Conservation (phyloP, 306 rosid species). For the Pueraria montana region DNA sequence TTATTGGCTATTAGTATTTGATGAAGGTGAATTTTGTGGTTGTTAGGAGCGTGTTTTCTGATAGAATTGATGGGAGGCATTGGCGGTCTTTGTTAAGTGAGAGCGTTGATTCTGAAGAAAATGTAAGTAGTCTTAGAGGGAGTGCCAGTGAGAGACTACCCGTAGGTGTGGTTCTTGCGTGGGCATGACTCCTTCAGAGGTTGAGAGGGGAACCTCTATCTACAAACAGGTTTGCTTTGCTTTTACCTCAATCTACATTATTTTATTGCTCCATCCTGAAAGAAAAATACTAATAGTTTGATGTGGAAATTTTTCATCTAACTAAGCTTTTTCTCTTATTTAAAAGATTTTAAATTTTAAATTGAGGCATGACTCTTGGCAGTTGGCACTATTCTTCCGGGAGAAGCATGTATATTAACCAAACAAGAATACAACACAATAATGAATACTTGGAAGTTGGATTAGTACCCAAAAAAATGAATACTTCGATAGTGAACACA, state of each 20-base stretch:
- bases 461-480: too few relatives aligned
- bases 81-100: conserved; percentile 50
- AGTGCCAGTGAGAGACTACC: conserved; percentile 83
- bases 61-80: conserved; percentile 55
- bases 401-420: background rate
- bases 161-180: conserved; percentile 78
- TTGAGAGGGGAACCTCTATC: conserved; percentile 75
- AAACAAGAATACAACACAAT: background rate
- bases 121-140: conserved; percentile 46
- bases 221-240: conserved; percentile 74
- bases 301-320: background rate
- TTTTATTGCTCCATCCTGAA: background rate
- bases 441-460: background rate
- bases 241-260: background rate
- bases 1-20: background rate
- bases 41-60: conserved; percentile 62
- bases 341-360: too few relatives aligned
- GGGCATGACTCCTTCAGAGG: conserved; percentile 89
- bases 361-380: background rate
- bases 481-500: background rate
- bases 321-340: background rate
- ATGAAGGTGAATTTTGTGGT: background rate
- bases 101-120: conserved; percentile 54
- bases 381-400: background rate
- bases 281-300: background rate